Evolutionary conservation across 2,329 filamentous ascomycete species (phyloP).

Genomic region (Xylariales sp.): DNA sequence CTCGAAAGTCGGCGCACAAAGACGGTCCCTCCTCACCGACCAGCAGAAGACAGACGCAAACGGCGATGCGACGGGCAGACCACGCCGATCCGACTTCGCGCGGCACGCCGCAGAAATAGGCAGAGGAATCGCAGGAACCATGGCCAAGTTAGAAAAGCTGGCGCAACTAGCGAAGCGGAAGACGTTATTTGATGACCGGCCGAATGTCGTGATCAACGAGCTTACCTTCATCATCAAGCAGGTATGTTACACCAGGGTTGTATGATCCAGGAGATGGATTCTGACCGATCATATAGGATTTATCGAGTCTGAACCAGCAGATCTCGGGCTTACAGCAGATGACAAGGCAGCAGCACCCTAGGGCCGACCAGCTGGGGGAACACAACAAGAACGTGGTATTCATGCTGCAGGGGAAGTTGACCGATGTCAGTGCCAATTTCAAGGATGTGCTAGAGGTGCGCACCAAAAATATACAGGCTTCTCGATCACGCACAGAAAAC

Average conservation of each 20-base stretch:
- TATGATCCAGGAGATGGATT: no score
- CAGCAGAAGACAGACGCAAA: constrained; percentile 63
- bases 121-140: constrained; percentile 83
- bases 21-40: constrained; percentile 73
- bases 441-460: constrained; percentile 95
- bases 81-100: constrained; percentile 84
- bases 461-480: constrained; percentile 97
- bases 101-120: constrained; percentile 88
- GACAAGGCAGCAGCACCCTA: constrained; percentile 71
- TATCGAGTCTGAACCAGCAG: constrained; percentile 77
- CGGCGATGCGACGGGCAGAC: constrained; percentile 41
- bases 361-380: constrained; percentile 77
- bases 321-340: constrained; percentile 79
- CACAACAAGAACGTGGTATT: constrained; percentile 98
- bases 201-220: constrained; percentile 95
- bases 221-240: constrained; percentile 98
- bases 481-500: constrained; percentile 86
- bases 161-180: constrained; percentile 93
- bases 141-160: constrained; percentile 90
- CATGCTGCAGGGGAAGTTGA: constrained; percentile 83
- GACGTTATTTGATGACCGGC: constrained; percentile 93
- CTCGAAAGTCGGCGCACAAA: constrained; percentile 72
- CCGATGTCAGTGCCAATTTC: constrained; percentile 90
- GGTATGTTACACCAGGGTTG: no score
- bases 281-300: no score